Conservation (phyloP, 2,329 filamentous ascomycete species). For the Aspergillus aculeatinus region DNA sequence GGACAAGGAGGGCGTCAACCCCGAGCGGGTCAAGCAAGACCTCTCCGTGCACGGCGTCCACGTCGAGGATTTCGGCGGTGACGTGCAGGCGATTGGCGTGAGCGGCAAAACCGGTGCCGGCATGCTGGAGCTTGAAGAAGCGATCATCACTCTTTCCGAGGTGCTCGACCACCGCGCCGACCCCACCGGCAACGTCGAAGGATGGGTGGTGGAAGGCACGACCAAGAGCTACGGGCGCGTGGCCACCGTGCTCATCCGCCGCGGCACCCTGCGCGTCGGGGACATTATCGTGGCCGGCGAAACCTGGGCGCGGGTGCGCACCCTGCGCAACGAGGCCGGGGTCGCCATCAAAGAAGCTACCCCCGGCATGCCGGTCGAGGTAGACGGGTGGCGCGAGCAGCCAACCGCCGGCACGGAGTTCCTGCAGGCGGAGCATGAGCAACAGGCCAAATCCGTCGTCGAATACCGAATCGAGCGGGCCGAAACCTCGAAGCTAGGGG, state of each 20-base stretch:
- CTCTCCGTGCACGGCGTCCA: slow-evolving; percentile 80
- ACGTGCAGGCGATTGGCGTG: slow-evolving; percentile 86
- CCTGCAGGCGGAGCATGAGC: slow-evolving; percentile 76
- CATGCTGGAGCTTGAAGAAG: slow-evolving; percentile 90
- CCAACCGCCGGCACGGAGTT: slow-evolving; percentile 85
- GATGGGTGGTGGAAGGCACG: slow-evolving; percentile 89
- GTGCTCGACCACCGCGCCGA: slow-evolving; percentile 88
- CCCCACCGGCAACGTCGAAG: slow-evolving; percentile 73
- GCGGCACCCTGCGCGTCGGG: slow-evolving; percentile 78
- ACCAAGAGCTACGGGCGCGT: slow-evolving; percentile 81
- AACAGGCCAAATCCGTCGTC: slow-evolving; percentile 73
- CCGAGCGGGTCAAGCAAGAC: slow-evolving; percentile 84
- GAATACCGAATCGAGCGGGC: slow-evolving; percentile 71
- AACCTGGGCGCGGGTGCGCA: slow-evolving; percentile 83
- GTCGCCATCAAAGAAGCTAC: slow-evolving; percentile 68
- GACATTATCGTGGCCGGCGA: slow-evolving; percentile 84
- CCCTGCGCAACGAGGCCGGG: slow-evolving; percentile 81
- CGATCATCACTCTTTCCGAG: slow-evolving; percentile 79
- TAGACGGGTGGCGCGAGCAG: slow-evolving; percentile 90
- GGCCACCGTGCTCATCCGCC: slow-evolving; percentile 83
- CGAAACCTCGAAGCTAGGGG: slow-evolving; percentile 64
- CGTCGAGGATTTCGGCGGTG: slow-evolving; percentile 91
- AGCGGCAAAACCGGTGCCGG: slow-evolving; percentile 92
- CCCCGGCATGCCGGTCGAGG: slow-evolving; percentile 86
- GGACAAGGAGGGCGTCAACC: slow-evolving; percentile 78